A percentile compares a stretch with the other conserved stretches of the same genome.
Conservation (phyloP, 768 basidiomycete genomes). For the Hygrocybe punicea region DNA sequence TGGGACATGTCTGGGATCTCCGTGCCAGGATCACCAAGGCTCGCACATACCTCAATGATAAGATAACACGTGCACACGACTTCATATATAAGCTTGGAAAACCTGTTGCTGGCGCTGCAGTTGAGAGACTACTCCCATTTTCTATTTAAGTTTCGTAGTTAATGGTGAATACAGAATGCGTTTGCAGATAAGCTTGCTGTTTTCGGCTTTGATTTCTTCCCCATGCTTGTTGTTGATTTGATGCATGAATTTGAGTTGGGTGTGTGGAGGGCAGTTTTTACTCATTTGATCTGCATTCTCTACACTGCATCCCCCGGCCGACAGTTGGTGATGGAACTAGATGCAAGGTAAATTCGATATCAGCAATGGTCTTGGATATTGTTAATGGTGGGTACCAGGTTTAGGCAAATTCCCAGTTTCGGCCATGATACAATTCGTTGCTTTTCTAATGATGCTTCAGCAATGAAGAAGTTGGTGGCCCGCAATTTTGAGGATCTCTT, state of each 20-base stretch:
- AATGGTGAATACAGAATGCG: slow-evolving; percentile 21
- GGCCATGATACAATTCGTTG: slow-evolving; percentile 18
- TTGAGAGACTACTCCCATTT: background rate
- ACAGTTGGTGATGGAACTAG: slow-evolving; percentile 7
- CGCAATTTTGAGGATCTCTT: slow-evolving; percentile 32
- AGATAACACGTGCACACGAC: background rate
- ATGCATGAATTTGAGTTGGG: slow-evolving; percentile 36
- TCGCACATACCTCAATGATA: background rate
- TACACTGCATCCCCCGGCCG: slow-evolving; percentile 7
- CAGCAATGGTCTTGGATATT: background rate
- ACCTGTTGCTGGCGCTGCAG: background rate
- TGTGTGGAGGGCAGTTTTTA: slow-evolving; percentile 30
- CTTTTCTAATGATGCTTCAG: slow-evolving; percentile 22
- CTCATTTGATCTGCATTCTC: slow-evolving; percentile 28
- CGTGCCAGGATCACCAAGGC: background rate
- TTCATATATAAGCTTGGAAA: background rate
- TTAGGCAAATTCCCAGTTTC: slow-evolving; percentile 13
- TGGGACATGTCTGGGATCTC: slow-evolving; percentile 4
- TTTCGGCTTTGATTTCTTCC: slow-evolving; percentile 19
- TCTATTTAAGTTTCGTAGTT: background rate
- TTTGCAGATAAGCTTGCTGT: slow-evolving; percentile 17
- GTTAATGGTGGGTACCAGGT: slow-evolving; percentile 4
- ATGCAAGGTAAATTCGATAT: slow-evolving; percentile 15
- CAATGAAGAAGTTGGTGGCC: slow-evolving; percentile 23
- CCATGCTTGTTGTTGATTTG: slow-evolving; percentile 25